Percentiles rank a stretch among this genome's conserved stretches.
phyloP scores from a whole-genome alignment of 495 filamentous ascomycete genomes.

The Penicillium cosmopolitanum region DNA sequence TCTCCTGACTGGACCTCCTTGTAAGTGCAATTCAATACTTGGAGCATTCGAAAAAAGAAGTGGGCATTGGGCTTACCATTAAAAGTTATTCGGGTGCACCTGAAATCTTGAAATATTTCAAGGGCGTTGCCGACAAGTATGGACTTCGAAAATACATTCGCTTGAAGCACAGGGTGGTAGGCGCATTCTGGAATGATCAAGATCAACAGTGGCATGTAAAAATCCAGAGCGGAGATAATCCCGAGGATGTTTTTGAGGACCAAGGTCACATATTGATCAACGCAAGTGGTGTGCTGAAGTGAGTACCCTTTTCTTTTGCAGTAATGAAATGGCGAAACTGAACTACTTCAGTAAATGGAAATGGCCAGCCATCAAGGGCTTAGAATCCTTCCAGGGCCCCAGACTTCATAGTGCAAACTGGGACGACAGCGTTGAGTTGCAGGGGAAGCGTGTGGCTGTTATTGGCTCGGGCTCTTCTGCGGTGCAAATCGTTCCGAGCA shows the following conservation, averaged over 20 bases:
- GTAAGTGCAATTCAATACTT: conserved; percentile 7
- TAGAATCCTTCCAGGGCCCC: conserved; percentile 47
- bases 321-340: background rate
- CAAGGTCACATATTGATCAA: conserved; percentile 16
- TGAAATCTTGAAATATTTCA: conserved; percentile 58
- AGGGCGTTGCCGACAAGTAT: conserved; percentile 24
- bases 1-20: conserved; percentile 32
- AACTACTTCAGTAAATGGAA: conserved; percentile 37
- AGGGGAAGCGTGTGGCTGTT: conserved; percentile 51
- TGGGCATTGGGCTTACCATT: background rate
- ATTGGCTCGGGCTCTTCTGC: conserved; percentile 50
- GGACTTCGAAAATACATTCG: conserved; percentile 20
- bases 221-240: background rate
- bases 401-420: conserved; percentile 54
- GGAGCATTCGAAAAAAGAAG: background rate
- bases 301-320: background rate
- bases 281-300: conserved; percentile 18
- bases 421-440: conserved; percentile 37
- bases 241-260: conserved; percentile 10
- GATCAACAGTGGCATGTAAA: conserved; percentile 32
- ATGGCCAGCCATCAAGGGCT: conserved; percentile 54
- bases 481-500: conserved; percentile 57
- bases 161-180: conserved; percentile 19
- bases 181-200: conserved; percentile 27
- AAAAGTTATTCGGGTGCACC: conserved; percentile 41